A percentile compares a stretch with the other conserved stretches of the same genome.
These are phyloP conservation scores for Acer saccharum DNA, from an alignment of 345 rosid species.

Conservation along the genomic window DNA sequence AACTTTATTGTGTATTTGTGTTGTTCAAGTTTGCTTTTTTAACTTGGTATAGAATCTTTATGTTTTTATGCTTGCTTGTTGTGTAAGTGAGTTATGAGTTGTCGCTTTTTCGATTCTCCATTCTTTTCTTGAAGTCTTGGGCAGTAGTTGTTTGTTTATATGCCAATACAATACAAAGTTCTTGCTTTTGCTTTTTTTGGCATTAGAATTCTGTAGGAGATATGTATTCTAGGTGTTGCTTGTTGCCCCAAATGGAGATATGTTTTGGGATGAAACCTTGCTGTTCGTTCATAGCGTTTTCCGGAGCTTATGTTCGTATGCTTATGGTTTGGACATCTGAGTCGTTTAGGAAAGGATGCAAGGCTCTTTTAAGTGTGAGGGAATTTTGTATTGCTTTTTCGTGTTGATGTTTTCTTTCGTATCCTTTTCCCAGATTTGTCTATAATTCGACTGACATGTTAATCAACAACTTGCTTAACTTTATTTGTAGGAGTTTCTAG, in stretches of 20 bases:
- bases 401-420: not conserved
- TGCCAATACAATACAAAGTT: not conserved
- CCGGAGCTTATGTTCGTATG: slow-evolving; percentile 34
- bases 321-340: slow-evolving; percentile 26
- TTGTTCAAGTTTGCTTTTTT: slow-evolving; percentile 20
- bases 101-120: slow-evolving; percentile 27
- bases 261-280: slow-evolving; percentile 35
- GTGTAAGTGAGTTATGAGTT: slow-evolving; percentile 34
- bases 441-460: slow-evolving; percentile 3
- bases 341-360: slow-evolving; percentile 40
- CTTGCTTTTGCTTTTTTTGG: slow-evolving; percentile 22
- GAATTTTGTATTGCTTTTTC: not conserved
- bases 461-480: not conserved
- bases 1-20: slow-evolving; percentile 4
- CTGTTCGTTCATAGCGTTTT: slow-evolving; percentile 35
- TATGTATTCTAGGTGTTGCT: slow-evolving; percentile 39
- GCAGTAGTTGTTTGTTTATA: slow-evolving; percentile 12
- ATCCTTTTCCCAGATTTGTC: too few species aligned
- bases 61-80: slow-evolving; percentile 42
- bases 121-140: slow-evolving; percentile 48
- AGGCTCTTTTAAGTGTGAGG: slow-evolving; percentile 41
- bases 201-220: slow-evolving; percentile 11
- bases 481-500: too few species aligned
- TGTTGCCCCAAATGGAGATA: slow-evolving; percentile 28
- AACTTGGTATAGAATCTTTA: slow-evolving; percentile 25